Evolutionary conservation across 1,284 basidiomycete genomes (phyloP), one percentile per base, ranked within the genome.

Genomic region (Ganoderma sinense): DNA sequence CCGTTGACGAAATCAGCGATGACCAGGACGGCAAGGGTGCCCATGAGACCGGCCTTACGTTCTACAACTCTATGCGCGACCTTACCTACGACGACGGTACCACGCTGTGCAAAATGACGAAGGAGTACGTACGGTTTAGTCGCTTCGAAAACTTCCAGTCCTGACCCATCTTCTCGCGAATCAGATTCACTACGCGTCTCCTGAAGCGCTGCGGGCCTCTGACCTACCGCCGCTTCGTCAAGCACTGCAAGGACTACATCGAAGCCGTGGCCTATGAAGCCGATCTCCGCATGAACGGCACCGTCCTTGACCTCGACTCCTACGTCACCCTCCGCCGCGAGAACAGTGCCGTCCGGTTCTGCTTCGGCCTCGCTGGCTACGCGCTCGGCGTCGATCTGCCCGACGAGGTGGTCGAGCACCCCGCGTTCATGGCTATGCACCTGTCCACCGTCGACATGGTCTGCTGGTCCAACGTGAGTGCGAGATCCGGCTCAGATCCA

Each of bases 1-100:
- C 90, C 56, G 83, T 91, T 66, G 91, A 93, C 76, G 91, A 92
- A 78, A 84, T 91, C 70, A 91, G 88, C 75, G 90, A 92, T 74
- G 89, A 91, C 65, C 90, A 91, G 79, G 85, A 82, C 71, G 87
- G 86, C 29, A 79, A 80, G 67, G 89, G 88, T 66, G 90, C 89
- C 40, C 81, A 84, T 48, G 78, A 80, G 48, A 90, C 88, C 48
- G 87, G 89, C 26, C 80, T 84, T 45, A 81, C 86, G 26, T 87
- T 89, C 71, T 80, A 88, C 65, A 83, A 87, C 65, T 84, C 86
- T 14, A 84, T 91, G 83, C 81, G 79, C 67, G 82, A 89, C 74
- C 78, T 85, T 16, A 79, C 83, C n/a, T 89, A 84, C 82, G 81
- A 86, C 64, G 86, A 91, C 74, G 82, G 83, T 62, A 88, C 89